Conservation (phyloP, 805 yeast genomes). For the Diddensiella caesifluorescens region DNA sequence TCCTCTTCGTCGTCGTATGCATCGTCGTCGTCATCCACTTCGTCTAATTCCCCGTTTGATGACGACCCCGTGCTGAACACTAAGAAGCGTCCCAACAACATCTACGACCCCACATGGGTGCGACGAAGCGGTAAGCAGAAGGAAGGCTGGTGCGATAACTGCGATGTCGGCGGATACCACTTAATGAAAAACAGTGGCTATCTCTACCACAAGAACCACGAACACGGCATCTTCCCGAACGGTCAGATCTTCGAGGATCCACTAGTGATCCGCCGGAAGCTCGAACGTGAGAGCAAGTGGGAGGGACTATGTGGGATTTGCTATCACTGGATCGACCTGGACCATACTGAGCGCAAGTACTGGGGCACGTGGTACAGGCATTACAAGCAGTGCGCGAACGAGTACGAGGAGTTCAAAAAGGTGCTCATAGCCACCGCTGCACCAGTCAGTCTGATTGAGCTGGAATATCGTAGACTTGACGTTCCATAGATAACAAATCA, state of each 20-base stretch:
- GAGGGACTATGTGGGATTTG: conserved; percentile 27
- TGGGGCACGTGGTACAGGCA: conserved; percentile 29
- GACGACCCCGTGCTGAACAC: conserved; percentile 7
- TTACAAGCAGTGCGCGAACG: conserved; percentile 24
- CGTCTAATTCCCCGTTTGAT: not conserved
- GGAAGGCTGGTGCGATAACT: conserved; percentile 25
- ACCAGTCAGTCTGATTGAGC: conserved; percentile 21
- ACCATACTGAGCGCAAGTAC: conserved; percentile 18
- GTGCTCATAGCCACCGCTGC: conserved; percentile 21
- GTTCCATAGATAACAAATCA: not conserved
- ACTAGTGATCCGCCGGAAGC: conserved; percentile 20
- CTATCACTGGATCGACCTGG: conserved; percentile 26
- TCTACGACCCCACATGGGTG: conserved; percentile 21
- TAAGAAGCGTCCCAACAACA: conserved; percentile 12
- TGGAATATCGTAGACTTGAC: conserved; percentile 16
- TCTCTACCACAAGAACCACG: conserved; percentile 25
- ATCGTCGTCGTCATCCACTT: not conserved
- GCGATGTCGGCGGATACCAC: conserved; percentile 18
- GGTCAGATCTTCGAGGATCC: conserved; percentile 25
- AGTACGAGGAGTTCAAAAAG: conserved; percentile 23
- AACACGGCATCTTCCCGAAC: conserved; percentile 25
- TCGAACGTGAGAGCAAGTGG: conserved; percentile 23
- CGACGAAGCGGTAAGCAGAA: conserved; percentile 17
- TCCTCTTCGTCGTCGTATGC: not conserved
- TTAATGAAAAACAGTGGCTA: conserved; percentile 24